Evolutionary conservation across 257 asterid genomes (phyloP).

Genomic region (Penstemon barbatus): DNA sequence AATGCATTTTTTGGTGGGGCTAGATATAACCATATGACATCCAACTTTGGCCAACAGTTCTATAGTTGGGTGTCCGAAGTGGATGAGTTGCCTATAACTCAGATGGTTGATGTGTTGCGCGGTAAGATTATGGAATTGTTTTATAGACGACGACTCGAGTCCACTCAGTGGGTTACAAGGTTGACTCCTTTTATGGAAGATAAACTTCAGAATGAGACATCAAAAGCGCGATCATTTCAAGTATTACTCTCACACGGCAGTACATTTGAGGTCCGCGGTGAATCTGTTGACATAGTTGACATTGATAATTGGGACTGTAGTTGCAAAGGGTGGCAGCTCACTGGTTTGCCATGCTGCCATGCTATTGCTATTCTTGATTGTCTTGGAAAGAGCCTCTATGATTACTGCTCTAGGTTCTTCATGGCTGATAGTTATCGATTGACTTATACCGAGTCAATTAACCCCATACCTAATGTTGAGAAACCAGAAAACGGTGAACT

Average conservation of each 20-base stretch:
- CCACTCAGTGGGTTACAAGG: conserved; percentile 73
- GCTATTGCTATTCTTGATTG: conserved; percentile 72
- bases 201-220: conserved; percentile 69
- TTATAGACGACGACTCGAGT: conserved; percentile 71
- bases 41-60: conserved; percentile 88
- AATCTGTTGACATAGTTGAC: conserved; percentile 62
- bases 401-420: conserved; percentile 75
- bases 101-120: conserved; percentile 90
- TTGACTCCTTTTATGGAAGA: conserved; percentile 85
- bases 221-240: conserved; percentile 57
- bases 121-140: conserved; percentile 93
- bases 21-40: conserved; percentile 82
- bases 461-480: conserved; percentile 88
- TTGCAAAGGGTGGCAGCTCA: conserved; percentile 90
- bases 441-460: conserved; percentile 80
- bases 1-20: conserved; percentile 79
- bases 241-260: conserved; percentile 50
- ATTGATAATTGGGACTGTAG: conserved; percentile 82
- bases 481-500: conserved; percentile 62
- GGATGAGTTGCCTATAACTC: conserved; percentile 92
- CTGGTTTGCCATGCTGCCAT: conserved; percentile 91
- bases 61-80: conserved; percentile 94
- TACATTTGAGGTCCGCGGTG: conserved; percentile 74
- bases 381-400: conserved; percentile 62
- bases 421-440: conserved; percentile 59